Evolutionary conservation across 1,139 yeast species (phyloP), one percentile per base, ranked within the genome.

Genomic region (Pichia sp.): DNA sequence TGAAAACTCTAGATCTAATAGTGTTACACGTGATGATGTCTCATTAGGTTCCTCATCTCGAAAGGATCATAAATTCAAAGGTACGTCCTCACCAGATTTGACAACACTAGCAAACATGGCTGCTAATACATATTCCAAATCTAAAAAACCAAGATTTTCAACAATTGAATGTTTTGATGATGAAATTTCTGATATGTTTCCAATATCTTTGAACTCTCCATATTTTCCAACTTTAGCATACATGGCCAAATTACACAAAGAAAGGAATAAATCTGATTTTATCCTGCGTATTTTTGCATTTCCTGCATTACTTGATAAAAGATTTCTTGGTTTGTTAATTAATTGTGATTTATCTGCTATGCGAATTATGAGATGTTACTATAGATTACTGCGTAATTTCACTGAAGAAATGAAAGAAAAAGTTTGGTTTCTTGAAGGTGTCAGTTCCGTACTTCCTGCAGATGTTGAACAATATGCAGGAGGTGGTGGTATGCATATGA

Each of bases 381-480:
- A 88, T 64, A 80, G 84, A 48, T 66, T 89, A 43, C 72, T 89
- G 38, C 69, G 95, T 48, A 76, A 82, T 8, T 89, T 83, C 61
- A 85, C 95, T 1, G 76, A 81, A 19, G 94, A 86, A 55, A 81
- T 84, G 82, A 85, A 83, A 57, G 93, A 87, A 53, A 76, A 77
- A 53, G 94, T 88, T 14, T 89, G 97, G 97, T 89, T 89, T 54
- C 69, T 89, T 50, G 95, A 88, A 61, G 96, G 96, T 2, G 95
- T 89, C 2, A 76, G 93, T 5, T 79, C 79, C 46, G 95, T 87
- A 1, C 69, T 89, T 39, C 93, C 93, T 0, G 88, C 76, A 14
- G 88, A 83, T 59, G 93, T 83, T 18, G 93, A 83, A 49, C 86
- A 82, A 52, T 83, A 83, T 55, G 78, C 85, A 14, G 91, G 91